Percentiles rank a stretch among this genome's conserved stretches.
Evolutionary conservation across 768 basidiomycete species (phyloP).

Genomic region (Lentinula sp.): DNA sequence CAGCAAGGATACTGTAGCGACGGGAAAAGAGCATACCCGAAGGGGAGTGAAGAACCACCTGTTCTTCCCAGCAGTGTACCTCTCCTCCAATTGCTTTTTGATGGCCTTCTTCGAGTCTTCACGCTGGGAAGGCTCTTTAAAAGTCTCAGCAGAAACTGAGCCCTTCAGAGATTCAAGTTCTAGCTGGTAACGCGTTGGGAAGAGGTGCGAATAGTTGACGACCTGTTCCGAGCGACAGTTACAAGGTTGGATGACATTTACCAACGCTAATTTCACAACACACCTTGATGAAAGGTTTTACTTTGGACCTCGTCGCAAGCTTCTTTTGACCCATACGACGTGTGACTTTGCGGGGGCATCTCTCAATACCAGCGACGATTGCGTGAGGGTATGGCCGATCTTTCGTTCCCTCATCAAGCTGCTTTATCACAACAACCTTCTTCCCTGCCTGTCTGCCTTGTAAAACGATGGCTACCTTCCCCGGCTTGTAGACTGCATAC

Average conservation of each 20-base stretch:
- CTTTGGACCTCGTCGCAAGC: conserved; percentile 85
- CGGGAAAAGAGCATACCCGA: conserved; percentile 44
- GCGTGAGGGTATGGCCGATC: conserved; percentile 96
- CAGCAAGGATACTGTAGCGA: not conserved
- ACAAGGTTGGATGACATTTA: not conserved
- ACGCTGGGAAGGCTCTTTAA: conserved; percentile 95
- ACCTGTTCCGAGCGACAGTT: conserved; percentile 36
- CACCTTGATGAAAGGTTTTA: conserved; percentile 71
- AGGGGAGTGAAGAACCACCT: conserved; percentile 94
- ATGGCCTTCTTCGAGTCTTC: conserved; percentile 93
- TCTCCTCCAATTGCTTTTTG: conserved; percentile 95
- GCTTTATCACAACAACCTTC: conserved; percentile 99
- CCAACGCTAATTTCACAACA: not conserved
- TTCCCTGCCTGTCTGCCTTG: conserved; percentile 99
- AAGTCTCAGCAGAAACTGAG: conserved; percentile 76
- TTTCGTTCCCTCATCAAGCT: conserved; percentile 94
- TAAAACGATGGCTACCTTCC: conserved; percentile 97
- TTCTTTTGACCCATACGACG: conserved; percentile 97
- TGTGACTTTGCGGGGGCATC: conserved; percentile 97
- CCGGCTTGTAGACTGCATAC: conserved; percentile 81
- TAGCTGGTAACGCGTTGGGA: conserved; percentile 98
- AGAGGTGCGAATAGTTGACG: conserved; percentile 97
- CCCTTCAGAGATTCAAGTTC: conserved; percentile 96
- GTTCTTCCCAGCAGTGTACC: conserved; percentile 93
- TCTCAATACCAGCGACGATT: conserved; percentile 96